A percentile compares a stretch with the other conserved stretches of the same genome.
phyloP scores from a whole-genome alignment of 106 monocot genomes.

The Xerophyta viscosa region DNA sequence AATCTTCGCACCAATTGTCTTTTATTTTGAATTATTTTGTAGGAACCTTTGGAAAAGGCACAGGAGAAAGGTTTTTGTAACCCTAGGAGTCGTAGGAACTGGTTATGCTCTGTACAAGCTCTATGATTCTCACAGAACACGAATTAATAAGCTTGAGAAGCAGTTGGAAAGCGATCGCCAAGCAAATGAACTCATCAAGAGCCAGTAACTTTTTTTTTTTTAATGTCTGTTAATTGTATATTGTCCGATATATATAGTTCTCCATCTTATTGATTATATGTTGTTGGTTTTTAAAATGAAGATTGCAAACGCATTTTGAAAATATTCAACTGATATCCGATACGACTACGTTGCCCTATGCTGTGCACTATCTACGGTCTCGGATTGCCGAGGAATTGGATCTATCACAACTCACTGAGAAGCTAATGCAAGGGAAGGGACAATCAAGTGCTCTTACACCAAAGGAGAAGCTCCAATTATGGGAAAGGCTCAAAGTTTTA shows the following conservation, averaged over 20 bases:
- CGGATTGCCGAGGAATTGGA: constrained; percentile 56
- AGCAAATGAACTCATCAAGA: constrained; percentile 44
- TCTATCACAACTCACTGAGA: constrained; percentile 62
- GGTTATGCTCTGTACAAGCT: constrained; percentile 48
- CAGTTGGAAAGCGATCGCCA: constrained; percentile 17
- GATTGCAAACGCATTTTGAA: constrained; percentile 73
- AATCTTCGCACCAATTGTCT: not conserved
- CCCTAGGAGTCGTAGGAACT: constrained; percentile 37
- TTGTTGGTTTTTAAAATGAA: constrained; percentile 12
- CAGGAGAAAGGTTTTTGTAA: constrained; percentile 28
- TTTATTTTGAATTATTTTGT: no score
- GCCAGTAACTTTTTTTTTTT: constrained; percentile 26
- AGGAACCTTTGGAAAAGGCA: constrained; percentile 70
- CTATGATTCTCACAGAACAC: constrained; percentile 26
- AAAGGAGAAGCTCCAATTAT: constrained; percentile 64
- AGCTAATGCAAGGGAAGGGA: constrained; percentile 71
- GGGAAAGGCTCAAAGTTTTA: constrained; percentile 78
- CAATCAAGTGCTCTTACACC: constrained; percentile 21
- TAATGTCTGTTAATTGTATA: not conserved
- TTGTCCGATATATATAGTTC: no score
- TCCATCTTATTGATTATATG: not conserved
- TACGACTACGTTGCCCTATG: constrained; percentile 61
- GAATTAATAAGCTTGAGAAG: constrained; percentile 15
- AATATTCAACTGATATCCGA: constrained; percentile 74
- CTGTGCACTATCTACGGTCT: constrained; percentile 45